Evolutionary conservation across 306 rosid species (phyloP), one percentile per base, ranked within the genome.

Genomic region (Vigna nakashimae): DNA sequence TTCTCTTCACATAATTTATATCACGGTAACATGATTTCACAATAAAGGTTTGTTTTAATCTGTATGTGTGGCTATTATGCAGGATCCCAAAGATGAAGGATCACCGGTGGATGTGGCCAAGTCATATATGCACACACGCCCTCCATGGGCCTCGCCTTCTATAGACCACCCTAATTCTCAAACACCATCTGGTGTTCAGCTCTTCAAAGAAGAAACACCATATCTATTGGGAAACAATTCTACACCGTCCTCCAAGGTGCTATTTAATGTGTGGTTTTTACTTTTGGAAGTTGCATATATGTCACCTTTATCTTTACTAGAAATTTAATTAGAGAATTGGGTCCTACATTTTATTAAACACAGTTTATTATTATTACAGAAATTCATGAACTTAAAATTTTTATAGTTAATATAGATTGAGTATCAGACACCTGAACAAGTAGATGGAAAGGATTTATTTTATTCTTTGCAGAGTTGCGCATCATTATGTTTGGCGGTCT

Each of bases 61-160:
- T 60, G 38, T 56, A 51, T 59, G 38, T 32, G n/a, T 73, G 80
- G 58, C n/a, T 46, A 57, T 32, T 64, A 68, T 82, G 86, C 86
- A 96, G 99, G 89, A 59, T 74, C 69, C 75, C n/a, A 85, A 87
- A 73, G 94, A 86, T 65, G 93, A 83, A 71, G 96, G 96, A 71
- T 96, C 99, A 13, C 99, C 98, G 0, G 97, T 83, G 18, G 96
- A 96, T 75, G 87, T 96, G 83, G 99, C 99, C 24, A 96, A 90
- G 84, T 76, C 86, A 32, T 96, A 91, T 79, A 96, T 96, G 98
- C 88, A 78, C 12, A 60, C 90, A 73, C 98, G 88, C 16, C 98
- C 98, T 73, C 88, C 87, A 20, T 96, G 99, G 99, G 86, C 96
- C 9, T 92, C 98, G 84, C 94, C 97, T 70, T 85, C 96, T 71